A percentile compares a stretch with the other conserved stretches of the same genome.
Evolutionary conservation across 1,284 basidiomycete species (phyloP).

Genomic region (Fomes fomentarius): DNA sequence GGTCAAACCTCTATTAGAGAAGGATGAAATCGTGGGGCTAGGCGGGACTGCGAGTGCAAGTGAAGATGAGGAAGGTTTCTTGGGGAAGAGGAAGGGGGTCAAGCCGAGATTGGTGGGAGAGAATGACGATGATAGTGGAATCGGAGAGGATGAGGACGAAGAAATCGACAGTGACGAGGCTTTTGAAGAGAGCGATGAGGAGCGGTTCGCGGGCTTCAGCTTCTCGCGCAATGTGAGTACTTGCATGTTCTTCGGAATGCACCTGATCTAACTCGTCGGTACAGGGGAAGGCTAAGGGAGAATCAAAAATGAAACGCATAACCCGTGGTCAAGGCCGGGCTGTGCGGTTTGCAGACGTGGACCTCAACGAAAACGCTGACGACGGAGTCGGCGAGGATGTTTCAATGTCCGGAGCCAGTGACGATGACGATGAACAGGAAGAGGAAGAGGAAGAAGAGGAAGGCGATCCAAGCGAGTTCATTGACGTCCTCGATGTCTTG

Average conservation of each 20-base stretch:
- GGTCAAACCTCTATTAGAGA: conserved; percentile 56
- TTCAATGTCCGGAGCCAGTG: conserved; percentile 28
- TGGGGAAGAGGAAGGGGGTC: conserved; percentile 38
- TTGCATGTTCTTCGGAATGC: background rate
- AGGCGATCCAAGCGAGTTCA: conserved; percentile 61
- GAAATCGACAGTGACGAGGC: conserved; percentile 81
- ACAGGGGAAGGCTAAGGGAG: conserved; percentile 11
- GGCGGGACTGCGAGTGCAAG: conserved; percentile 41
- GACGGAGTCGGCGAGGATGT: conserved; percentile 38
- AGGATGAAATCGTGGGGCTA: conserved; percentile 52
- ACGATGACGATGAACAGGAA: conserved; percentile 39
- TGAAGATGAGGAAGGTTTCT: conserved; percentile 34
- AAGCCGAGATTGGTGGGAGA: conserved; percentile 62
- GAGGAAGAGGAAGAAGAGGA: conserved; percentile 55
- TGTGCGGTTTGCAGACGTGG: conserved; percentile 55
- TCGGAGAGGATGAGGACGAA: conserved; percentile 72
- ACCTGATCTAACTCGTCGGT: background rate
- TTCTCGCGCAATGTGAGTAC: conserved; percentile 51
- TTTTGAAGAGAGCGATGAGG: conserved; percentile 84
- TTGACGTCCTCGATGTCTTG: conserved; percentile 69
- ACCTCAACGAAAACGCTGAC: conserved; percentile 67
- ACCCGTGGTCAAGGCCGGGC: conserved; percentile 24
- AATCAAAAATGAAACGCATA: conserved; percentile 27
- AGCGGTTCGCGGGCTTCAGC: conserved; percentile 73
- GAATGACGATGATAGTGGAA: conserved; percentile 55